Conservation (phyloP, 345 rosid genomes). For the Citrus australasica region DNA sequence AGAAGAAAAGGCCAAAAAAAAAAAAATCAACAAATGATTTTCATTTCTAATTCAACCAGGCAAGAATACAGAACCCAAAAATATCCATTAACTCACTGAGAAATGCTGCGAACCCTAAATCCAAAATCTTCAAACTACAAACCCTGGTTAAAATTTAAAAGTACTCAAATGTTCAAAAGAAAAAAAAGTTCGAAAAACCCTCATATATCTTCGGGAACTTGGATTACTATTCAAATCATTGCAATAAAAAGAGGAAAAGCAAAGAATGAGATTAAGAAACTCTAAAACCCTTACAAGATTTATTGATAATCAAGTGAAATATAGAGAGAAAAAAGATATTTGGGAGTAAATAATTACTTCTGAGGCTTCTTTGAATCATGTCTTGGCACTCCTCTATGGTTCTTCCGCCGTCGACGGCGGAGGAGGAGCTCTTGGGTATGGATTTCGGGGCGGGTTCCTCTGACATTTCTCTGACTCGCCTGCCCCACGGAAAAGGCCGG, state of each 20-base stretch:
- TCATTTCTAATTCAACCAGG: background rate
- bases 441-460: constrained; percentile 15
- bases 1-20: background rate
- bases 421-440: constrained; percentile 5
- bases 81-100: background rate
- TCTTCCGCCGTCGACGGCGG: constrained; percentile 12
- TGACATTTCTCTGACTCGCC: constrained; percentile 22
- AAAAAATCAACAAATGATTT: background rate
- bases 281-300: background rate
- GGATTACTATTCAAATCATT: background rate
- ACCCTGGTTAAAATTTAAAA: constrained; percentile 3
- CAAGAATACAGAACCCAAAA: background rate
- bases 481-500: background rate
- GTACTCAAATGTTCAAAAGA: background rate
- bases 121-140: constrained; percentile 23
- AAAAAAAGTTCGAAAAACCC: background rate
- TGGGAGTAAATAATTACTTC: constrained; percentile 29
- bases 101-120: background rate
- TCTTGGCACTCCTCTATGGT: constrained; percentile 37
- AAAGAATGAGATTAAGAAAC: background rate
- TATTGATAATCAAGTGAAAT: background rate
- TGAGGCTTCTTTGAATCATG: constrained; percentile 51
- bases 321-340: background rate
- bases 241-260: background rate
- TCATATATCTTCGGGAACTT: background rate